A percentile compares a stretch with the other conserved stretches of the same genome.
Conservation (phyloP, 75 land plant species). For the Picea sitchensis region DNA sequence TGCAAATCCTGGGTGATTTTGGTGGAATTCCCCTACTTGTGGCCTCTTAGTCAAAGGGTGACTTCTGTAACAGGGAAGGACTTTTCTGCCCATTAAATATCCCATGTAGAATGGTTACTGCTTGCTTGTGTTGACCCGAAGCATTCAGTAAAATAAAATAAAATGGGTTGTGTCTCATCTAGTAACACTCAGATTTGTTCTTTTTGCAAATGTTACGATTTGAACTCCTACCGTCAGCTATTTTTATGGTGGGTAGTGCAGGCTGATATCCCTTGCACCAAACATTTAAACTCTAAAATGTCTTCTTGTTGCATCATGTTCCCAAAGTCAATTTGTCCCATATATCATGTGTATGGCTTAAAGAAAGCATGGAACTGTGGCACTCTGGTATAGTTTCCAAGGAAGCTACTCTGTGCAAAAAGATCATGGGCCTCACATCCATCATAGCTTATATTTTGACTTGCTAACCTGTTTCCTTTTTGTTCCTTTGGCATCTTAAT, state of each 20-base stretch:
- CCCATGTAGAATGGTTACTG: no score
- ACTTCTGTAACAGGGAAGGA: no score
- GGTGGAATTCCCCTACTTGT: no score
- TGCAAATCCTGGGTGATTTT: no score
- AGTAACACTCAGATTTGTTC: conserved; percentile 1
- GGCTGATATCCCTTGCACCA: not conserved
- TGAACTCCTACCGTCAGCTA: not conserved
- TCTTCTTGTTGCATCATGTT: not conserved
- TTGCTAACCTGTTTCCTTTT: not conserved
- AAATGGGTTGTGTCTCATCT: not conserved
- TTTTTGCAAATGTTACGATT: not conserved
- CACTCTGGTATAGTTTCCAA: not conserved
- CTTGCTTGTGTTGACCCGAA: no score
- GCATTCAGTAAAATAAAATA: no score
- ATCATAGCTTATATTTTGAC: not conserved
- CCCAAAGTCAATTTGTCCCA: not conserved
- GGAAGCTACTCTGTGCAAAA: not conserved
- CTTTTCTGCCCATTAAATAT: no score
- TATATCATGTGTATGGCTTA: not conserved
- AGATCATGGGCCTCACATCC: not conserved
- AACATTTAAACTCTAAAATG: not conserved
- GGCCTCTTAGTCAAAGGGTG: no score
- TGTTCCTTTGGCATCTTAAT: not conserved
- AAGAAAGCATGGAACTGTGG: not conserved
- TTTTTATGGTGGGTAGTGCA: not conserved